Base-by-base conservation (phyloP, 2,329 filamentous ascomycete genomes). In the Xylariaceae sp. region DNA sequence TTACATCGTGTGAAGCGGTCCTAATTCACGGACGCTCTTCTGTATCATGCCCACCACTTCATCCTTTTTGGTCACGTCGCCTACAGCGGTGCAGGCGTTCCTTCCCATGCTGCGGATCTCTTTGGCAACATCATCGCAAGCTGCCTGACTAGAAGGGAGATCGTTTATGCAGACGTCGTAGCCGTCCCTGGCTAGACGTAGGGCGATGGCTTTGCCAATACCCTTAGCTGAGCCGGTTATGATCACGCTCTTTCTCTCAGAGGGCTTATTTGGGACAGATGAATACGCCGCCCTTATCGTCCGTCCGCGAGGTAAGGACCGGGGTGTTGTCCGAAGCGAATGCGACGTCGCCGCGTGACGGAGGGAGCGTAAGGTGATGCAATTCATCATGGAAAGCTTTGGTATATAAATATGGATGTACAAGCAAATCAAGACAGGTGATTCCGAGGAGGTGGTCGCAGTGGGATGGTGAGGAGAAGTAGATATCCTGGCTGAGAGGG, bases 111-210 rank as follows among this genome's bases (percentile, higher is more conserved):
- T 57, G 52, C 76, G 68, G 51, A 86, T 81, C 59, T 84, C 75
- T 26, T 75, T 69, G 7, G 76, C 79, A 0, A 77, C 73, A 27
- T 78, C 73, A 50, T 84, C 76, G 56, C 80, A 79, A 1, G 72
- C 76, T 3, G 74, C 60, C 49, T 76, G 68, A 59, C 85, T 81
- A 11, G 76, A 72, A 31, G 72, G 60, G 12, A 87, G 71, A 60
- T 87, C 84, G 65, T 86, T 87, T 59, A 88, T 72, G 63, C 81
- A 85, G 48, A 88, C 73, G 60, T 83, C 75, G 70, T 87, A 88
- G 51, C 84, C 84, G 58, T 87, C 85, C 27, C 74, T 70, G 4
- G 84, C 84, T 12, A 88, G 75, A 2, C 84, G 80, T 6, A 85
- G 70, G 19, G 83, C 84, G 51, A 86, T 84, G 26, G 81, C 76